Percentiles rank a stretch among this genome's conserved stretches.
Evolutionary conservation across 768 basidiomycete species (phyloP).

Genomic region (Podaxis sp.): DNA sequence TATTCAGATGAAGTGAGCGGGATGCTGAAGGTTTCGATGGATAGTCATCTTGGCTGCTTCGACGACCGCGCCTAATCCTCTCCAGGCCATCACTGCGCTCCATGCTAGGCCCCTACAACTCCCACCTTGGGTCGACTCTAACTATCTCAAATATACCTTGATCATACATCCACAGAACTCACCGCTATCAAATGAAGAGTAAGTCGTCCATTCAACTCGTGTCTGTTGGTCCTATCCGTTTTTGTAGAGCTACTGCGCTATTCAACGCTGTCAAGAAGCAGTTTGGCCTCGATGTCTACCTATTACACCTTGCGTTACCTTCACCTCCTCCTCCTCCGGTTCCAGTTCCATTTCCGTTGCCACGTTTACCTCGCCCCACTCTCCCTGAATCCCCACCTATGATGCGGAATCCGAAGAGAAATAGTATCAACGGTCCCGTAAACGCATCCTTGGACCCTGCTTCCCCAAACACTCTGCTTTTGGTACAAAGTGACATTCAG

Average conservation of each 20-base stretch:
- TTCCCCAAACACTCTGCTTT: constrained; percentile 42
- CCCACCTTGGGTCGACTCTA: constrained; percentile 80
- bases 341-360: constrained; percentile 63
- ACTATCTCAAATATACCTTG: constrained; percentile 68
- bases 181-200: constrained; percentile 78
- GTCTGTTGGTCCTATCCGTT: constrained; percentile 8
- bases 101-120: constrained; percentile 66
- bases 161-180: constrained; percentile 76
- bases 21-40: constrained; percentile 12
- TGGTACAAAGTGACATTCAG: constrained; percentile 74
- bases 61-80: constrained; percentile 76
- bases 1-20: neutral
- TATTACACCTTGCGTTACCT: constrained; percentile 64
- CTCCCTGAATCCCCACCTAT: constrained; percentile 31
- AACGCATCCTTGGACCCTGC: constrained; percentile 24
- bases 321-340: constrained; percentile 65
- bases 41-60: constrained; percentile 82
- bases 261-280: constrained; percentile 90
- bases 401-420: constrained; percentile 10
- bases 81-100: constrained; percentile 77
- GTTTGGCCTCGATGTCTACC: constrained; percentile 74
- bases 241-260: constrained; percentile 65
- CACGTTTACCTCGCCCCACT: constrained; percentile 60
- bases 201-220: constrained; percentile 30
- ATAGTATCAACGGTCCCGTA: constrained; percentile 14